Conservation (phyloP, 176 grass and related monocot genomes). For the Olyra latifolia region DNA sequence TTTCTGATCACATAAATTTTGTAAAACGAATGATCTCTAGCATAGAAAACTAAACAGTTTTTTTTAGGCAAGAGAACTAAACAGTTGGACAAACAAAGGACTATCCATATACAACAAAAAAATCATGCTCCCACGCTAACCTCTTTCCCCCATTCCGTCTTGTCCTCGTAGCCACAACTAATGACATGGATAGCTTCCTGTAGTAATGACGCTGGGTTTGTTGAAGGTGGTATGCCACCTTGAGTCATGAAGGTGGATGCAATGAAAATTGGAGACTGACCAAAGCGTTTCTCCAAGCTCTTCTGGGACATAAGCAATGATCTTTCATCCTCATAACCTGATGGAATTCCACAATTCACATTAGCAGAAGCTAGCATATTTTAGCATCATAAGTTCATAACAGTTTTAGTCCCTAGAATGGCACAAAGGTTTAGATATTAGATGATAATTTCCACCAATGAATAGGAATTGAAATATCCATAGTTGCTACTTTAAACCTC, state of each 20-base stretch:
- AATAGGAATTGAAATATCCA: neutral
- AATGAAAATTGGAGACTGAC: conserved; percentile 89
- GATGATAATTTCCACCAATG: neutral
- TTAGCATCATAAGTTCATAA: conserved; percentile 13
- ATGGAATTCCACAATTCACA: conserved; percentile 31
- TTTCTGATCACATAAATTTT: neutral
- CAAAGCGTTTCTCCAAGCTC: conserved; percentile 90
- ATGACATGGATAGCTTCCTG: conserved; percentile 94
- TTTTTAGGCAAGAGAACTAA: neutral
- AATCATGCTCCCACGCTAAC: conserved; percentile 26
- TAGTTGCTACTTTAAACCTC: neutral
- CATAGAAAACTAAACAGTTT: neutral
- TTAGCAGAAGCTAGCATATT: conserved; percentile 19
- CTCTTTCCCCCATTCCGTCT: conserved; percentile 96
- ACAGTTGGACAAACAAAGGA: conserved; percentile 21
- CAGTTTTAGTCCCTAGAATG: neutral
- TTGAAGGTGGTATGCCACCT: conserved; percentile 88
- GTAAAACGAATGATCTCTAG: neutral
- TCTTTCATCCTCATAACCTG: conserved; percentile 96
- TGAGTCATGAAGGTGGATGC: conserved; percentile 95
- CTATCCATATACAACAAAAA: conserved; percentile 10
- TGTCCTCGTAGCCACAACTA: conserved; percentile 91
- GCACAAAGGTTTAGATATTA: neutral
- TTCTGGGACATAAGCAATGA: conserved; percentile 94
- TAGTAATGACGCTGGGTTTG: conserved; percentile 62